Base-by-base conservation (phyloP, 202 grass and related monocot genomes). In the Tripidium arundinaceum region DNA sequence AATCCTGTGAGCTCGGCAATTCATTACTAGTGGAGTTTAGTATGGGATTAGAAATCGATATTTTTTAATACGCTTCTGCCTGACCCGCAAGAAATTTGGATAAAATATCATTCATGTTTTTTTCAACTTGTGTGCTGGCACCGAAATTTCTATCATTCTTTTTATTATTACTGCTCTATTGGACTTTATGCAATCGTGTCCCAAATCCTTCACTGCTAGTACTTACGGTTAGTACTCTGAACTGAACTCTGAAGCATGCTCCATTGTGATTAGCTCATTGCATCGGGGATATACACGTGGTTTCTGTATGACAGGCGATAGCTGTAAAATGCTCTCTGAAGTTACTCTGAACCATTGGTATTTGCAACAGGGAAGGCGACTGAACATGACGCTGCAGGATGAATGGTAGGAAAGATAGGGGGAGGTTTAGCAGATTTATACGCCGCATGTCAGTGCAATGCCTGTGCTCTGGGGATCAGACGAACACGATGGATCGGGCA, bases 311-410 rank as follows among this genome's bases (percentile, higher is more conserved):
- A n/a, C n/a, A n/a, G n/a, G n/a, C n/a, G 9, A 25, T 59, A 59
- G 21, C 18, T 67, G 11, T 71, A 28, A 40, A 29, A 29, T 45
- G 36, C 29, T 11, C 2, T 42, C 40, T 61, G 16, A 52, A 55
- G 18, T 52, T 52, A 52, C 2, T 42, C 40, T 61, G 16, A 52
- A 55, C 12, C n/a, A 11, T 19, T 54, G 24, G 2, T 75, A 27
- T 33, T 68, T 67, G 14, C 47, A 43, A 40, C 58, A 64, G 57
- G 25, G 22, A 59, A 43, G 21, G 16, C 2, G 34, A 74, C 45
- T 69, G 41, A 79, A 83, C 33, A 86, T 65, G 63, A 79, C 14
- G 40, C 45, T 75, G 40, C 62, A 80, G 67, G 37, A 79, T 72
- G 80, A 58, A 78, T 73, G 71, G 22, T 43, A 49, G 22, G 31